A percentile compares a stretch with the other conserved stretches of the same genome.
Conservation (phyloP, 148 eudicot species). For the Silene latifolia region DNA sequence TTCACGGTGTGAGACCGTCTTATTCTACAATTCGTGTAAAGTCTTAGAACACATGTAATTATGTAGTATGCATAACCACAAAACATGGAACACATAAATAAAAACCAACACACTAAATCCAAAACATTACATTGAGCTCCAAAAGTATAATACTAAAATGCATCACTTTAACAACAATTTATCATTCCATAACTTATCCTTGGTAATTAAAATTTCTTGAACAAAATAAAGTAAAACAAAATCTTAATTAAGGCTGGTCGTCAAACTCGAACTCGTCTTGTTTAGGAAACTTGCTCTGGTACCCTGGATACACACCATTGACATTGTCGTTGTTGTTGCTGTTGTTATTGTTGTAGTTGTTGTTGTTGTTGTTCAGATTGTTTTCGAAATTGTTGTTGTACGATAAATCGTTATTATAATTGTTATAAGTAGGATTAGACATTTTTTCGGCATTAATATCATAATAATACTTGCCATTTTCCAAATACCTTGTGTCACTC, state of each 20-base stretch:
- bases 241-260: conserved; percentile 28
- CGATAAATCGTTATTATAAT: conserved; percentile 25
- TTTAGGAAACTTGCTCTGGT: conserved; percentile 33
- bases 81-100: conserved; percentile 14
- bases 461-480: conserved; percentile 65
- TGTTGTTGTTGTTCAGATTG: conserved; percentile 20
- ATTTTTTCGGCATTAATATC: conserved; percentile 37
- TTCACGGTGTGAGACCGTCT: too few species aligned
- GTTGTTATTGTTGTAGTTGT: too few species aligned
- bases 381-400: conserved; percentile 30
- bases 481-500: conserved; percentile 85
- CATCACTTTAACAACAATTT: too few species aligned
- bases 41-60: too few species aligned
- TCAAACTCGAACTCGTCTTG: conserved; percentile 33
- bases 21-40: too few species aligned
- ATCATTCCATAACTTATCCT: too few species aligned
- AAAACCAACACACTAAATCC: conserved; percentile 10
- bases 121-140: conserved; percentile 20
- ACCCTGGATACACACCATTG: conserved; percentile 34
- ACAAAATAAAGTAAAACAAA: too few species aligned
- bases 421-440: conserved; percentile 15
- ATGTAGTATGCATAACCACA: conserved; percentile 15
- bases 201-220: too few species aligned
- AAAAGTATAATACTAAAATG: conserved; percentile 3
- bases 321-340: conserved; percentile 2